phyloP scores from a whole-genome alignment of 345 rosid genomes.

The Gossypium bickii region DNA sequence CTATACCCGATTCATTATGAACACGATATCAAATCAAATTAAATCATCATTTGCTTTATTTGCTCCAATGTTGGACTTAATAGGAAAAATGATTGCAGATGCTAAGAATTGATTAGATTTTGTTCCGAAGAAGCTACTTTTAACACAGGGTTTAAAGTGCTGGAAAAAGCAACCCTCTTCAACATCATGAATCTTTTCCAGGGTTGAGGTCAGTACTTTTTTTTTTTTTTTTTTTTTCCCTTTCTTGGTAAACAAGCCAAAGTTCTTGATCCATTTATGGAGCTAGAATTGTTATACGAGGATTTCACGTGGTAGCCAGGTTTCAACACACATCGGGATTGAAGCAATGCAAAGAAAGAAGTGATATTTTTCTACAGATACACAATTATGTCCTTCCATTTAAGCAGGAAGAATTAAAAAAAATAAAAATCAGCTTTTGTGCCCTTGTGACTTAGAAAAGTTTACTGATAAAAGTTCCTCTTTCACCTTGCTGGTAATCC shows the following conservation, averaged over 20 bases:
- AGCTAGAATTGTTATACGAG: conserved; percentile 7
- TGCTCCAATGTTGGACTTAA: no score
- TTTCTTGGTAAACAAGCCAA: no score
- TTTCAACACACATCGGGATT: conserved; percentile 27
- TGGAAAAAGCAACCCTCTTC: background rate
- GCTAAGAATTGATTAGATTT: no score
- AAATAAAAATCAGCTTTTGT: background rate
- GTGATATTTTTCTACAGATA: background rate
- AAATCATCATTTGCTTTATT: background rate
- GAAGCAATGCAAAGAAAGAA: background rate
- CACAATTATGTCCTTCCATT: conserved; percentile 16
- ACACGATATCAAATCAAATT: conserved; percentile 22
- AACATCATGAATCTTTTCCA: conserved; percentile 16
- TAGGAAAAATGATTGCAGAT: no score
- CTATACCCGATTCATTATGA: conserved; percentile 18
- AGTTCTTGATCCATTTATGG: background rate
- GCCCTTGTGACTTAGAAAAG: conserved; percentile 15
- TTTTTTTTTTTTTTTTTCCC: conserved; percentile 14
- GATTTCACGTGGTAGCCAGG: conserved; percentile 26
- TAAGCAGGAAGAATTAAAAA: background rate
- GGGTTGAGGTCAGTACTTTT: conserved; percentile 7
- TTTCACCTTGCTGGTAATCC: conserved; percentile 3
- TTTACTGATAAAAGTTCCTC: background rate
- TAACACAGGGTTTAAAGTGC: conserved; percentile 20
- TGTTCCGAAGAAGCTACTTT: conserved; percentile 12